Percentiles rank a stretch among this genome's conserved stretches.
phyloP scores from a whole-genome alignment of 2,329 filamentous ascomycete genomes.

The Capronia epimyces region DNA sequence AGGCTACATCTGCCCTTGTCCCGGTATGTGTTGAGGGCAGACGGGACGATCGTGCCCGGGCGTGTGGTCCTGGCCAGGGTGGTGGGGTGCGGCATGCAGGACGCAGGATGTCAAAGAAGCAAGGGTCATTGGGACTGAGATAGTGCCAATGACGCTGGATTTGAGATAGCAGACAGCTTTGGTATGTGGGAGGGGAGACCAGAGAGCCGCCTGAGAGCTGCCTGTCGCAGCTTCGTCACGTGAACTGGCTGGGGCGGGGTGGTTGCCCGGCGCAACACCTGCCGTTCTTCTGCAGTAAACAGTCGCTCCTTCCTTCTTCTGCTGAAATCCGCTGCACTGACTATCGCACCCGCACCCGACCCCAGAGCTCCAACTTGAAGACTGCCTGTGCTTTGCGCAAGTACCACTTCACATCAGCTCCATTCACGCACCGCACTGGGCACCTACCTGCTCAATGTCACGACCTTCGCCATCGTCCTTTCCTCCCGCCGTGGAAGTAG shows the following conservation, averaged over 20 bases:
- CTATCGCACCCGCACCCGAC: not conserved
- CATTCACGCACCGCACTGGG: not conserved
- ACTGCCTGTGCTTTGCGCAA: conserved; percentile 6
- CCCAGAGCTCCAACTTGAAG: no score
- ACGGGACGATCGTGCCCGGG: no score
- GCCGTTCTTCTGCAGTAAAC: not conserved
- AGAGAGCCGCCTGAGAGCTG: no score
- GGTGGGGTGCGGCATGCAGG: no score
- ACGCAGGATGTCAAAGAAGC: no score
- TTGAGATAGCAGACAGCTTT: no score
- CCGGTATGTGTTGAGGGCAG: no score
- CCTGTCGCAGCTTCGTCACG: not conserved
- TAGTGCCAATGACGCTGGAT: no score
- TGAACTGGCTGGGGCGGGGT: not conserved
- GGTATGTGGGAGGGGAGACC: no score
- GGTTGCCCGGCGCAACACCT: not conserved
- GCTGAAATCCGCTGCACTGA: not conserved
- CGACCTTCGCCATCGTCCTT: not conserved
- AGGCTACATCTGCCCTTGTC: no score
- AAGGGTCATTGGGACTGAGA: no score
- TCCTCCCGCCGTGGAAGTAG: conserved; percentile 1
- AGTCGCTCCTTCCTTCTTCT: not conserved
- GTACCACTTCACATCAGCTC: not conserved
- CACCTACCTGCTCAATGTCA: not conserved
- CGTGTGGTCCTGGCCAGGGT: no score